Evolutionary conservation across 495 filamentous ascomycete genomes (phyloP).

Genomic region (Cercophora sp.): DNA sequence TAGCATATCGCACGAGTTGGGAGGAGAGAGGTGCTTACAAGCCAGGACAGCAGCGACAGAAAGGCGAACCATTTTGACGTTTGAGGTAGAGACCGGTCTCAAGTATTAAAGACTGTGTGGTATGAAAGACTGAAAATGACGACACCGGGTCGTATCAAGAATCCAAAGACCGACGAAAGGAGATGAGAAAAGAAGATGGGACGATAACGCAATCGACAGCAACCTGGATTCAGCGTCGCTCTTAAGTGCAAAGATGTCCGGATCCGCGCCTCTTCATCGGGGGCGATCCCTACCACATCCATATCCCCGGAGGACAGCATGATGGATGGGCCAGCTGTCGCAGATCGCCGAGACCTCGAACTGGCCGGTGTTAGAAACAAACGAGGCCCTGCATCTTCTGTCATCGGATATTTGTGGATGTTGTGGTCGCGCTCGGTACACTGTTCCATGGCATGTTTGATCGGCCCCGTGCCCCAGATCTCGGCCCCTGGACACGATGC

Average conservation of each 20-base stretch:
- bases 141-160: constrained; percentile 21
- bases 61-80: constrained; percentile 39
- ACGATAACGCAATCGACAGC: constrained; percentile 12
- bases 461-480: no score
- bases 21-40: constrained; percentile 23
- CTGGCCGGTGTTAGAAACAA: constrained; percentile 2
- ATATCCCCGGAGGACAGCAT: background rate
- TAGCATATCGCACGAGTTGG: background rate
- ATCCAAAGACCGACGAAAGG: background rate
- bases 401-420: background rate
- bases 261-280: background rate
- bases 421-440: background rate
- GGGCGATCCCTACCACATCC: background rate
- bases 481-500: no score
- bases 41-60: constrained; percentile 26
- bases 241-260: background rate
- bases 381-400: background rate
- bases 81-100: background rate
- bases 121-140: constrained; percentile 1
- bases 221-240: background rate
- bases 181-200: background rate
- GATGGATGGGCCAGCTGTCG: background rate
- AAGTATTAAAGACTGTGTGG: background rate
- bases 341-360: background rate
- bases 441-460: constrained; percentile 1